Evolutionary conservation across 2,329 filamentous ascomycete genomes (phyloP), one percentile per base, ranked within the genome.

Genomic region (Xylaria polymorpha): DNA sequence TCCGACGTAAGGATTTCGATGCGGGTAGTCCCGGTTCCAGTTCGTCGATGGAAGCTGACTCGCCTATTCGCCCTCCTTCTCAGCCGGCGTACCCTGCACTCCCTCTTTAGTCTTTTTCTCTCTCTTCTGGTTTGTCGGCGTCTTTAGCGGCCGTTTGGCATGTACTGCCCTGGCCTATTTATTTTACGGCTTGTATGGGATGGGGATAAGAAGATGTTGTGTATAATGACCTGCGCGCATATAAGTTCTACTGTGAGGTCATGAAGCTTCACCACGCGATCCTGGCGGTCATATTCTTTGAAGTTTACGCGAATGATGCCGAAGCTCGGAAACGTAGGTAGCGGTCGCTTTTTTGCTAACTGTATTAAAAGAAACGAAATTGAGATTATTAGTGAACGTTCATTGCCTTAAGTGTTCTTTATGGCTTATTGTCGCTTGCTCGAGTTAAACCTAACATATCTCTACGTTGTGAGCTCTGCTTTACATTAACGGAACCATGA

Each of bases 1-100:
- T 91, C n/a, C 82, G 87, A 64, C 83, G 83, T 41, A 83, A 82
- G 72, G 86, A 90, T 64, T 91, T 86, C 72, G 82, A 83, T 69
- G 72, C 55, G 44, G 78, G 69, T 64, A 78, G 73, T 70, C 77
- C 76, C 56, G 75, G 67, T 56, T 79, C 76, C 48, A 80, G 71
- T 58, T 79, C 79, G 53, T 78, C 75, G 14, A 81, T 79, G 75
- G 77, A 79, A 1, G 73, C 74, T 51, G 79, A 77, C 62, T 76
- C 75, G 1, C 74, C 74, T 0, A 66, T 61, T 3, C 71, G 76
- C 32, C 76, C 78, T n/a, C 77, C 75, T 10, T 76, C 75, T 41
- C 77, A 79, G 70, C 79, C 80, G 32, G 76, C 79, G 12, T 81
- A 81, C 66, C 80, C 80, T 35, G 73, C 77, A 12, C 75, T 81